Evolutionary conservation across 1,284 basidiomycete genomes (phyloP), one percentile per base, ranked within the genome.

Genomic region (Meripilus lineatus): DNA sequence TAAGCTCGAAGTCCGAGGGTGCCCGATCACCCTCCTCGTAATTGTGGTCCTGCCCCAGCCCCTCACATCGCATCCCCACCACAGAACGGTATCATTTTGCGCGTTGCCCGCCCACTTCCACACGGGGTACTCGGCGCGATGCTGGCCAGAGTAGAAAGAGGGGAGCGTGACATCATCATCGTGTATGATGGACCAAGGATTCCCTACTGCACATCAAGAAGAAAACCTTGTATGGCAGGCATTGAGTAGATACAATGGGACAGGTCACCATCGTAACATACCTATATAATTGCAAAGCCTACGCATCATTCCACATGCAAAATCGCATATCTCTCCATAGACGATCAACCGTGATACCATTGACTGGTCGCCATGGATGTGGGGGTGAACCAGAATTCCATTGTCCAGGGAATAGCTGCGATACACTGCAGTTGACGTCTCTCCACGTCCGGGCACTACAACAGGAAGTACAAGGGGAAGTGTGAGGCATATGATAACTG

Each of bases 291-390:
- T n/a, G n/a, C n/a, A 21, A 35, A 37, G 42, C 52, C 56, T 63
- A 63, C 46, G 58, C 50, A 26, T 63, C 61, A 50, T 63, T 61
- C 77, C 78, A 82, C 54, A 81, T 68, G 56, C 67, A 78, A 54
- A 79, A 77, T 44, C 77, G 74, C 62, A 80, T 71, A 57, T 85
- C 82, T 50, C 75, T 68, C 77, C 82, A 84, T 47, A 79, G 64
- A 45, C 74, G 75, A 58, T 83, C 79, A 40, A 85, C 77, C 4
- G 71, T 76, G 55, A 84, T 69, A 15, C 81, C 81, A 46, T 70
- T 72, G 34, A 68, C 67, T 22, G 62, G 63, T 40, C 58, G 47
- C 50, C 58, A 50, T 21, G 62, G 55, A n/a, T n/a, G n/a, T 21
- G 65, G 56, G 26, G 59, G 52, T 28, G 63, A 52, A 30, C 53